A percentile compares a stretch with the other conserved stretches of the same genome.
Evolutionary conservation across 495 filamentous ascomycete genomes (phyloP).

Genomic region (Penicillium maclennaniae): DNA sequence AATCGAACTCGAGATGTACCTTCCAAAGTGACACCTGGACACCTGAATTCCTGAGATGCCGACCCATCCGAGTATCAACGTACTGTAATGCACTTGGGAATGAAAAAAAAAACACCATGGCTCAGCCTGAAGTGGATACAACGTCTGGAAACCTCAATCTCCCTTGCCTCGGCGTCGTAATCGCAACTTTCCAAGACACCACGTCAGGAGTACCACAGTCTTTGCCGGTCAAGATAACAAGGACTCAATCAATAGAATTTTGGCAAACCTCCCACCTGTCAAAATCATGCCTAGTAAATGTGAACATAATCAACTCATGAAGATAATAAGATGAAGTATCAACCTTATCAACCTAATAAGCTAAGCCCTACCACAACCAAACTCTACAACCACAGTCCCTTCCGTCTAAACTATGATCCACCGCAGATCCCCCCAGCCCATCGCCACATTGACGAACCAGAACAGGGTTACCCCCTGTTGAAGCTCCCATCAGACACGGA

Average conservation of each 20-base stretch:
- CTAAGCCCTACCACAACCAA: not conserved
- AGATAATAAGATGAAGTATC: too few species aligned
- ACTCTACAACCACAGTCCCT: too few species aligned
- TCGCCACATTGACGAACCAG: not conserved
- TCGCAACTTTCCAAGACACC: not conserved
- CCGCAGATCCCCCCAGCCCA: not conserved
- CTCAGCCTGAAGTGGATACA: not conserved
- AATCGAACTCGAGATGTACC: too few species aligned
- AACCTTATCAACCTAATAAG: too few species aligned
- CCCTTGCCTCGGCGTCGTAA: slow-evolving; percentile 10
- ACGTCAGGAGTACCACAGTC: not conserved
- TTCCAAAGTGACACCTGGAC: not conserved
- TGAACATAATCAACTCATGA: too few species aligned
- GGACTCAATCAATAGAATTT: not conserved
- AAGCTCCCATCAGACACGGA: not conserved
- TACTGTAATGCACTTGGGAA: not conserved
- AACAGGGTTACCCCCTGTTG: slow-evolving; percentile 7
- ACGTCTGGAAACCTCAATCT: not conserved
- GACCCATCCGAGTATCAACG: slow-evolving; percentile 4
- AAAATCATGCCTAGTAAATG: too few species aligned
- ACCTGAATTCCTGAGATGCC: not conserved
- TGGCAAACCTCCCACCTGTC: too few species aligned
- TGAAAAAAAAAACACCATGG: not conserved
- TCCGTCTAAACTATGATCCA: not conserved
- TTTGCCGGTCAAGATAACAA: not conserved